A percentile compares a stretch with the other conserved stretches of the same genome.
Conservation (phyloP, 2,329 filamentous ascomycete genomes). For the Scortechinia acanthostroma region DNA sequence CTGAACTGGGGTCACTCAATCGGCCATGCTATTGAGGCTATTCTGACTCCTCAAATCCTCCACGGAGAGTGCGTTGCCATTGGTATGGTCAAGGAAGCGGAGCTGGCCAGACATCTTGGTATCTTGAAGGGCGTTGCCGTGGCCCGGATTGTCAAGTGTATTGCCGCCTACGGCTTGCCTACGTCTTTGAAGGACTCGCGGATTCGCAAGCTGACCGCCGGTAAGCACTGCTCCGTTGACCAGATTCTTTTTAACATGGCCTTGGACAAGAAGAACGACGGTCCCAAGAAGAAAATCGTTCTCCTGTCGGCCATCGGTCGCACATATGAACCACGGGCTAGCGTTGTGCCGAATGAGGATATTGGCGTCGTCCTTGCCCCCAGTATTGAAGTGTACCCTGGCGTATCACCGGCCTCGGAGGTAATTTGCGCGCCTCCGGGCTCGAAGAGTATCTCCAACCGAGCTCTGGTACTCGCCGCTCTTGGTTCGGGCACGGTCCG, state of each 20-base stretch:
- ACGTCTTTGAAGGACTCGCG: conserved; percentile 78
- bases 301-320: conserved; percentile 83
- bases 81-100: conserved; percentile 96
- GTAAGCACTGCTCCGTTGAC: conserved; percentile 81
- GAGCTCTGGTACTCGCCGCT: conserved; percentile 86
- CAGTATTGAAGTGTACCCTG: conserved; percentile 64
- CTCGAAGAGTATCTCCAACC: conserved; percentile 96
- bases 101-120: conserved; percentile 82
- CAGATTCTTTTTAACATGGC: conserved; percentile 86
- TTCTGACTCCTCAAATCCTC: conserved; percentile 87
- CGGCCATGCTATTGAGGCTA: conserved; percentile 90
- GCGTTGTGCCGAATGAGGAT: conserved; percentile 76
- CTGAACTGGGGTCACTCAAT: conserved; percentile 98
- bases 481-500: conserved; percentile 79
- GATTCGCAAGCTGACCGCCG: conserved; percentile 74
- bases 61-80: conserved; percentile 95
- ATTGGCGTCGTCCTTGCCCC: conserved; percentile 76
- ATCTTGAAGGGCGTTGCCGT: conserved; percentile 80
- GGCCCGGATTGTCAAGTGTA: conserved; percentile 82
- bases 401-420: conserved; percentile 56
- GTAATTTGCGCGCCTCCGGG: conserved; percentile 82
- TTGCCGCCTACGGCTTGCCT: conserved; percentile 86
- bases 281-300: conserved; percentile 90
- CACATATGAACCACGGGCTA: conserved; percentile 81
- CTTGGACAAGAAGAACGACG: conserved; percentile 97